A percentile compares a stretch with the other conserved stretches of the same genome.
Evolutionary conservation across 1,284 basidiomycete species (phyloP).

Genomic region (Moniliophthora roreri): DNA sequence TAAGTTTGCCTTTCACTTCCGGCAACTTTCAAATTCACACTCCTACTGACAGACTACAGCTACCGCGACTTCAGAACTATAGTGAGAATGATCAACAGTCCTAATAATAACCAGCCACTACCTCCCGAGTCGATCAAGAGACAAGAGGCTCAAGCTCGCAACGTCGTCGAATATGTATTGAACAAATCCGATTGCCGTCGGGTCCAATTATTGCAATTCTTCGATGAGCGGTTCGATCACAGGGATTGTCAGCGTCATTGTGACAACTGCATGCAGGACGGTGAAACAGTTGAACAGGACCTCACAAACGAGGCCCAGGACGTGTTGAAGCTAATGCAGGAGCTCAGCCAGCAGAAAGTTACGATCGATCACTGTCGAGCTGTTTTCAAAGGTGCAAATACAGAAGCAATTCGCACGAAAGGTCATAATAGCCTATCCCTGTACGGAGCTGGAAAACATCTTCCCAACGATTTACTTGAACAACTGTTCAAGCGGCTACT

Average conservation of each 20-base stretch:
- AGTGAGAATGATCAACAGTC: constrained; percentile 38
- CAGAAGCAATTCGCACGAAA: constrained; percentile 45
- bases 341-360: constrained; percentile 40
- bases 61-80: constrained; percentile 36
- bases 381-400: constrained; percentile 64
- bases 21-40: not conserved
- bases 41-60: constrained; percentile 32
- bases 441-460: constrained; percentile 54
- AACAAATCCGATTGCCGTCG: constrained; percentile 89
- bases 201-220: constrained; percentile 76
- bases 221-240: constrained; percentile 64
- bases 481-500: constrained; percentile 63
- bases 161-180: constrained; percentile 70
- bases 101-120: constrained; percentile 27
- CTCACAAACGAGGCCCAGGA: constrained; percentile 51
- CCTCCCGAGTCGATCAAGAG: constrained; percentile 34
- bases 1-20: constrained; percentile 23
- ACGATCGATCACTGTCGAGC: constrained; percentile 52
- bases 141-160: constrained; percentile 36
- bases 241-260: constrained; percentile 63
- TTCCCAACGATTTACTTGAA: constrained; percentile 54
- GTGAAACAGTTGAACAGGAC: constrained; percentile 45
- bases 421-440: constrained; percentile 46
- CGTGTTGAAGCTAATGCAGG: constrained; percentile 52
- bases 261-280: constrained; percentile 68